Base-by-base conservation (phyloP, 805 yeast species). In the Lipomyces anomalus region DNA sequence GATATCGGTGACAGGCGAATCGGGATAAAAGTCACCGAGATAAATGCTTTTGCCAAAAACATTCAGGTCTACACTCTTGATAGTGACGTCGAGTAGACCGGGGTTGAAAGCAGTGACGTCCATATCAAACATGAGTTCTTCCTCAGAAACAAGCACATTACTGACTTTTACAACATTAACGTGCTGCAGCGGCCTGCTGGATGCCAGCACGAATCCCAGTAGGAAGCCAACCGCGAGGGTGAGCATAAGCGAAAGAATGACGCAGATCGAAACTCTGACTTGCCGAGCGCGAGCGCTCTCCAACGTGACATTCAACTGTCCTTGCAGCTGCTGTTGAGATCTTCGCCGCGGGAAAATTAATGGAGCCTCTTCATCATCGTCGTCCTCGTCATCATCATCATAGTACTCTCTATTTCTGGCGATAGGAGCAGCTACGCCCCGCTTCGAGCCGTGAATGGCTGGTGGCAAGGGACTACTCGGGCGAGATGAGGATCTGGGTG, bases 21-120 rank as follows among this genome's bases (percentile, higher is more conserved):
- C 30, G 11, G 30, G 30, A 13, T 26, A 26, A 26, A 26, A 26
- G 13, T 26, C 30, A 13, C 30, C 30, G 30, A 26, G 9, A 13
- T 26, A 26, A 9, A 26, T 9, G 30, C 30, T 26, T 13, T 9
- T 26, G 13, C 30, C 97, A 69, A 90, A 90, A 2, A 90, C 70
- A 61, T 90, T 97, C 35, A 90, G 64, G 54, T 85, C 90, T 6
- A 82, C 80, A 11, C 78, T 76, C 35, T 70, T 68, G 1, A 89
- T 70, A 1, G 69, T 67, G 4, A 88, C 77, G 2, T 83, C 72
- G 53, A 88, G 70, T 65, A 89, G 75, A 0, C 97, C 95, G 0
- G 96, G 96, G 61, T 90, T 90, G 57, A 81, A 77, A 0, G 94
- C 95, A 48, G 79, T 82, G 20, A 87, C 76, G 2, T 77, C 75